Evolutionary conservation across 495 filamentous ascomycete species (phyloP).

Genomic region (Halenospora varia): DNA sequence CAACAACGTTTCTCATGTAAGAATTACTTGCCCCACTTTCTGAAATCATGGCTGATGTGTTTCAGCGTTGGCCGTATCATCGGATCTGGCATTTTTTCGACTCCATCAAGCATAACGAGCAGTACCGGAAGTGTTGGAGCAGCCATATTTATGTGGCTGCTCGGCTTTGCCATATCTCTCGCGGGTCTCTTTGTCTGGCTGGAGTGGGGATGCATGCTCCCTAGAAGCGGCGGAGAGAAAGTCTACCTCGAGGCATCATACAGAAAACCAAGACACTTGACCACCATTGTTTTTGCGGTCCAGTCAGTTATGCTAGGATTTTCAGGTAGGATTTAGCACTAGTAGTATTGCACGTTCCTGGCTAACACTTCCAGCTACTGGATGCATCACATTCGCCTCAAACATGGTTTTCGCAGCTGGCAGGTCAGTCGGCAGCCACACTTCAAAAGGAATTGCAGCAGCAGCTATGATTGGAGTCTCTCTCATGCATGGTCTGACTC

Average conservation of each 20-base stretch:
- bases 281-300: slow-evolving; percentile 61
- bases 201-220: slow-evolving; percentile 71
- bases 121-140: slow-evolving; percentile 66
- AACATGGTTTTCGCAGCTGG: no score
- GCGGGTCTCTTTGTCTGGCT: slow-evolving; percentile 58
- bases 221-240: slow-evolving; percentile 62
- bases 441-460: no score
- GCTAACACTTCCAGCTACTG: no score
- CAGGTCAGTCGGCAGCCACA: no score
- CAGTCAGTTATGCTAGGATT: slow-evolving; percentile 68
- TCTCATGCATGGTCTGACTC: no score
- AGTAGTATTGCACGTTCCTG: slow-evolving; percentile 71
- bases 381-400: no score
- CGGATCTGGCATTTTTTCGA: slow-evolving; percentile 73
- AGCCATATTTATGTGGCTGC: slow-evolving; percentile 58
- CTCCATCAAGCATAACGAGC: slow-evolving; percentile 62
- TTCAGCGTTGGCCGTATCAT: no score
- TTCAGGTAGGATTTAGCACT: slow-evolving; percentile 57
- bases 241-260: slow-evolving; percentile 79
- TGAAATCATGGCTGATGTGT: no score
- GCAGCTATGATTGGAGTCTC: no score
- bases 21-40: no score
- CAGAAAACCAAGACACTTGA: slow-evolving; percentile 62
- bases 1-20: no score
- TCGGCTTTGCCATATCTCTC: slow-evolving; percentile 55